These are phyloP conservation scores for Zanthoxylum bungeanum DNA, from an alignment of 345 rosid species.

Conservation along the genomic window DNA sequence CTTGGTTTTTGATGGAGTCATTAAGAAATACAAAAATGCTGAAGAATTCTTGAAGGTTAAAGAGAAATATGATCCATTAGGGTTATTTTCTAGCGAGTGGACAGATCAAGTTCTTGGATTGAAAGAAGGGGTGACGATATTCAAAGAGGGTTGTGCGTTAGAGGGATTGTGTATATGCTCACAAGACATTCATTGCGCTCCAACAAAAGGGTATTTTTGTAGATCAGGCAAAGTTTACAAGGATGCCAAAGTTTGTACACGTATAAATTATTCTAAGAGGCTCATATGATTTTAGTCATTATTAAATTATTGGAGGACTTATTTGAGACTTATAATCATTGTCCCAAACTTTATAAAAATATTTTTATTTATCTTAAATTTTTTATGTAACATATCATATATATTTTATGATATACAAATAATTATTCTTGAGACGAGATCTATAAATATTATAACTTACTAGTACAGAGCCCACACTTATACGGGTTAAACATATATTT, in stretches of 20 bases:
- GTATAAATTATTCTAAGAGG: too few species aligned
- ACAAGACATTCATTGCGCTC: constrained; percentile 68
- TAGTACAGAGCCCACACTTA: too few species aligned
- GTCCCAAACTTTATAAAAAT: too few species aligned
- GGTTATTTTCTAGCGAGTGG: constrained; percentile 79
- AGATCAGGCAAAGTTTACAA: constrained; percentile 55
- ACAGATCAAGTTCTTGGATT: constrained; percentile 64
- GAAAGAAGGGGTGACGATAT: constrained; percentile 31
- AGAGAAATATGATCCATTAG: constrained; percentile 52
- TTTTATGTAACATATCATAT: too few species aligned
- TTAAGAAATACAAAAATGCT: constrained; percentile 46
- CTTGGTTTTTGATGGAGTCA: constrained; percentile 51
- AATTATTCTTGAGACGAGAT: too few species aligned
- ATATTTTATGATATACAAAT: too few species aligned
- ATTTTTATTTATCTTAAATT: too few species aligned
- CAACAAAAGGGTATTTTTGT: constrained; percentile 61
- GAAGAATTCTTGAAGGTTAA: constrained; percentile 47
- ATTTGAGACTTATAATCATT: too few species aligned
- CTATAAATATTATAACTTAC: too few species aligned
- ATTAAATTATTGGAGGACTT: too few species aligned
- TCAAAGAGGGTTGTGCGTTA: constrained; percentile 63
- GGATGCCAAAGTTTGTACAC: constrained; percentile 62
- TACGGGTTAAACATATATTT: too few species aligned
- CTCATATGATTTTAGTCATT: too few species aligned
- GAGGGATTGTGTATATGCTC: constrained; percentile 82